phyloP scores from a whole-genome alignment of 1,284 basidiomycete genomes.

The Microstroma glucosiphilum region DNA sequence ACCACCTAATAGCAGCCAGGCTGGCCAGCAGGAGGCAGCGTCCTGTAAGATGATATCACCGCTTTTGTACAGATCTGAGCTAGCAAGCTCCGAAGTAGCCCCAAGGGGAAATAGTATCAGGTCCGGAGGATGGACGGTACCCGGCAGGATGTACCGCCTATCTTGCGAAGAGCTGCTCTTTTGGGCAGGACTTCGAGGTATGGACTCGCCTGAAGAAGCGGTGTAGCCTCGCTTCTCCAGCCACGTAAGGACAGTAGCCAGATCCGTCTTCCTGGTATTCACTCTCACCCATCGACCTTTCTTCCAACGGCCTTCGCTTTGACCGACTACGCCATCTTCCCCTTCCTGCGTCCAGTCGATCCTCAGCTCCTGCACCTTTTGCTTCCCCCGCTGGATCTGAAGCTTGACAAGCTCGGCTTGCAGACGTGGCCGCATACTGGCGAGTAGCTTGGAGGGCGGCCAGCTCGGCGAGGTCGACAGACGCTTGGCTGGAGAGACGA shows the following conservation, averaged over 20 bases:
- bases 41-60: constrained; percentile 89
- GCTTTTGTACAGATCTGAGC: constrained; percentile 57
- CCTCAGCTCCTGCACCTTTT: constrained; percentile 30
- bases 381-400: constrained; percentile 59
- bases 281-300: constrained; percentile 46
- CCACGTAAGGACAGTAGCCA: constrained; percentile 58
- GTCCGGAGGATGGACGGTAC: constrained; percentile 62
- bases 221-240: constrained; percentile 53
- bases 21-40: constrained; percentile 95
- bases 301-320: constrained; percentile 7
- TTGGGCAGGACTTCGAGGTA: constrained; percentile 77
- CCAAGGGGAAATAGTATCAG: constrained; percentile 69
- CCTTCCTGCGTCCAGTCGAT: constrained; percentile 13
- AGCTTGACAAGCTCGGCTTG: constrained; percentile 74
- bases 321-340: constrained; percentile 18
- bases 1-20: constrained; percentile 57
- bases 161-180: constrained; percentile 58
- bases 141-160: constrained; percentile 43
- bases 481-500: constrained; percentile 30
- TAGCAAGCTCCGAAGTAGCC: constrained; percentile 33
- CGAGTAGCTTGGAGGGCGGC: constrained; percentile 35
- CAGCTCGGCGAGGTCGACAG: constrained; percentile 39
- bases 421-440: constrained; percentile 77
- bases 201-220: constrained; percentile 47
- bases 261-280: constrained; percentile 24